These are phyloP conservation scores for Ophiostoma tasmaniense DNA, from an alignment of 2,329 filamentous ascomycete species.

Conservation along the genomic window DNA sequence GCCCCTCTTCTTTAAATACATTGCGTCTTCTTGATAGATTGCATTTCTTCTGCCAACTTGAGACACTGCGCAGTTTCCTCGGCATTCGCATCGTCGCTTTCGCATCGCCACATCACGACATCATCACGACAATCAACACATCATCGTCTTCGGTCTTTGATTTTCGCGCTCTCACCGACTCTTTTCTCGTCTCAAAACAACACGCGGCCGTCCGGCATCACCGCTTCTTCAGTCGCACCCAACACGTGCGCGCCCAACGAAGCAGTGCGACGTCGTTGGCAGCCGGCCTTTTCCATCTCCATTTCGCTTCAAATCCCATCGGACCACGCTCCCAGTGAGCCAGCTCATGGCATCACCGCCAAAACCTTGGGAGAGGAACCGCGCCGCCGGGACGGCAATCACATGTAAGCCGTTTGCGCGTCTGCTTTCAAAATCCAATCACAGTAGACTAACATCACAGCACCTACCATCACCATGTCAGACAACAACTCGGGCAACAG, in stretches of 20 bases:
- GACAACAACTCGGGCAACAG: conserved; percentile 38
- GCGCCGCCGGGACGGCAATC: conserved; percentile 38
- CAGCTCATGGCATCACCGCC: conserved; percentile 69
- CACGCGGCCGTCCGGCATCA: background rate
- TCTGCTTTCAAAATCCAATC: background rate
- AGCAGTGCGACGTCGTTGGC: background rate
- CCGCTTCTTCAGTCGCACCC: background rate
- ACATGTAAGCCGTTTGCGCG: conserved; percentile 7
- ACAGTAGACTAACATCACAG: conserved; percentile 20
- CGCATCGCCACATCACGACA: background rate
- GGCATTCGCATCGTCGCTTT: background rate
- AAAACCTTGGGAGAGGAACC: conserved; percentile 90
- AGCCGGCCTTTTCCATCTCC: background rate
- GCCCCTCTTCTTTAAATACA: background rate
- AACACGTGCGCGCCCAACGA: background rate
- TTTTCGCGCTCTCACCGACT: background rate
- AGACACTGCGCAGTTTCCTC: background rate
- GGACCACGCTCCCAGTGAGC: conserved; percentile 14
- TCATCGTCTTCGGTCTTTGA: background rate
- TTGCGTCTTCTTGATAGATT: background rate
- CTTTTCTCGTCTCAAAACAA: background rate
- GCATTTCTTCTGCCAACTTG: background rate
- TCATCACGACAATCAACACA: background rate
- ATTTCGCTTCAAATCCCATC: background rate
- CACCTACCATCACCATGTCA: conserved; percentile 26